A percentile compares a stretch with the other conserved stretches of the same genome.
phyloP scores from a whole-genome alignment of 179 eudicot species.

The Nepenthes alata region DNA sequence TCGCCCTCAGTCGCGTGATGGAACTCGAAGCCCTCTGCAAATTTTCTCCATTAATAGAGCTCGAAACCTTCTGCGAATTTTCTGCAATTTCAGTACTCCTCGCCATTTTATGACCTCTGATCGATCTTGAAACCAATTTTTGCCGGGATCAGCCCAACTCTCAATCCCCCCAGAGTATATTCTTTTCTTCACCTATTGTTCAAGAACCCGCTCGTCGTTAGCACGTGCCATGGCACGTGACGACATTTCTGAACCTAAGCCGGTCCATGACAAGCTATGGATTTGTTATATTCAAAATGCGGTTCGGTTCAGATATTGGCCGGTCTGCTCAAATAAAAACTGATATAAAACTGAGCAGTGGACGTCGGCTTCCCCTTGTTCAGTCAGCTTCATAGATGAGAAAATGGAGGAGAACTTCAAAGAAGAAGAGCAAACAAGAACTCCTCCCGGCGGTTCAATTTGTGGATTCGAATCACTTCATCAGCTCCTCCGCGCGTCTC shows the following conservation, averaged over 20 bases:
- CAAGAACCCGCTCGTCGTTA: neutral
- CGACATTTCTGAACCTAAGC: too few relatives aligned
- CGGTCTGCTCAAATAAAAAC: too few relatives aligned
- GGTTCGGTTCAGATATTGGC: too few relatives aligned
- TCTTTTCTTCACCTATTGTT: neutral
- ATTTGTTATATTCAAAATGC: too few relatives aligned
- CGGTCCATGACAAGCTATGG: too few relatives aligned
- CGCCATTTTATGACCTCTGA: slow-evolving; percentile 5
- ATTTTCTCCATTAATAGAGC: neutral
- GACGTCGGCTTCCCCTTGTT: too few relatives aligned
- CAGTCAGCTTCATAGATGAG: too few relatives aligned
- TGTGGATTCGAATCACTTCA: slow-evolving; percentile 75
- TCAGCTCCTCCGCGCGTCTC: slow-evolving; percentile 50
- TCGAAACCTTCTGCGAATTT: slow-evolving; percentile 2
- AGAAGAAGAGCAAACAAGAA: slow-evolving; percentile 6
- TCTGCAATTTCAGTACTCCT: slow-evolving; percentile 1
- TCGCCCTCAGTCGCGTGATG: slow-evolving; percentile 18
- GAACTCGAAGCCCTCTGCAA: neutral
- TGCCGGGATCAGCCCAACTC: neutral
- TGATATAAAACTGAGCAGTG: too few relatives aligned
- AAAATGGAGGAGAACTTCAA: neutral
- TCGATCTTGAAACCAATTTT: too few relatives aligned
- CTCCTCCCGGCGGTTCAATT: slow-evolving; percentile 38
- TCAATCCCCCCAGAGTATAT: neutral
- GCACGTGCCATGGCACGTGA: too few relatives aligned